Percentiles rank a stretch among this genome's conserved stretches.
Conservation (phyloP, 2,329 filamentous ascomycete species). For the Xylariomycetidae sp. region DNA sequence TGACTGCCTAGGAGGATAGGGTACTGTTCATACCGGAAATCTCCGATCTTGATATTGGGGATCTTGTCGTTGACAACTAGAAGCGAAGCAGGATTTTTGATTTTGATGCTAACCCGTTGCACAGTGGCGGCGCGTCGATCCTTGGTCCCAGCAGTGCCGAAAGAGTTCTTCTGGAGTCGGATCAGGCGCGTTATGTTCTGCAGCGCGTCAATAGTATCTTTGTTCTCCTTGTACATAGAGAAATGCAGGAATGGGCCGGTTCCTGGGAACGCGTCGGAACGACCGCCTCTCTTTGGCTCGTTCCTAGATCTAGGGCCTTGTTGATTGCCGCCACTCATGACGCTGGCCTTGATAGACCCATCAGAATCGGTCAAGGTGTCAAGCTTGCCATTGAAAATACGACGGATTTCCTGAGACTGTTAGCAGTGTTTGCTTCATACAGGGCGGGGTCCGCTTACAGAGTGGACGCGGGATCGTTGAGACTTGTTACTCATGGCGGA, state of each 20-base stretch:
- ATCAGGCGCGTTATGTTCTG: conserved; percentile 69
- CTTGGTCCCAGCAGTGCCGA: conserved; percentile 78
- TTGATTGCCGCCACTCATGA: conserved; percentile 19
- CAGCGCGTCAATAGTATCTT: conserved; percentile 89
- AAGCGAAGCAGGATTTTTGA: conserved; percentile 51
- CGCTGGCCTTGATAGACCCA: conserved; percentile 58
- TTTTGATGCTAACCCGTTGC: conserved; percentile 66
- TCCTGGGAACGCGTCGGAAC: conserved; percentile 20
- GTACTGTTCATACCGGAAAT: conserved; percentile 70
- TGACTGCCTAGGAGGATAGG: conserved; percentile 79
- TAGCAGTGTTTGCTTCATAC: conserved; percentile 14
- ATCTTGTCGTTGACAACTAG: conserved; percentile 55
- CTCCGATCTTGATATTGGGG: conserved; percentile 63
- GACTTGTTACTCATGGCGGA: conserved; percentile 22
- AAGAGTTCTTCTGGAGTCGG: conserved; percentile 67
- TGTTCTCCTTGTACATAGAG: conserved; percentile 92
- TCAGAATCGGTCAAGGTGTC: conserved; percentile 61
- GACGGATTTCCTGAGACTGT: conserved; percentile 55
- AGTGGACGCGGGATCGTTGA: conserved; percentile 36
- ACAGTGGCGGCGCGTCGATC: conserved; percentile 82
- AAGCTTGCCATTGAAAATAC: conserved; percentile 71
- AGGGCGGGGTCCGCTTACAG: conserved; percentile 25
- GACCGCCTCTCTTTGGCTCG: conserved; percentile 20
- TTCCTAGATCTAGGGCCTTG: conserved; percentile 21
- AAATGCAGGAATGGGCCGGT: conserved; percentile 78